A percentile compares a stretch with the other conserved stretches of the same genome.
These are phyloP conservation scores for Pseudophaeomoniella oleicola DNA, from an alignment of 2,329 filamentous ascomycete genomes.

Conservation along the genomic window DNA sequence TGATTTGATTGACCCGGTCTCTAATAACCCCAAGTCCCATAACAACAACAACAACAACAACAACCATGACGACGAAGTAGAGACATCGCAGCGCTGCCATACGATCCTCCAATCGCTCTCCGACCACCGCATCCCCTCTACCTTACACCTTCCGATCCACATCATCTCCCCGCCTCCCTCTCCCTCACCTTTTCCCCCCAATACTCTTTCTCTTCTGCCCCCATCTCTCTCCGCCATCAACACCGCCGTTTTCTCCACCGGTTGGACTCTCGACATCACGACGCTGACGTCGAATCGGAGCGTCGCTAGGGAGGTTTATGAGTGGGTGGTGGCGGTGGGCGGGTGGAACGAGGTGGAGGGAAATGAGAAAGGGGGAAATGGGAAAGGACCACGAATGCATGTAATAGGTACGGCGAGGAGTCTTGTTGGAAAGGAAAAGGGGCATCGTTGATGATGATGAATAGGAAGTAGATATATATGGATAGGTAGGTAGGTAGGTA, in stretches of 20 bases:
- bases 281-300: slow-evolving; percentile 59
- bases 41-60: slow-evolving; percentile 6
- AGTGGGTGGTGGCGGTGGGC: slow-evolving; percentile 5
- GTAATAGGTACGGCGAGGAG: neutral
- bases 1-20: slow-evolving; percentile 27
- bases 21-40: slow-evolving; percentile 19
- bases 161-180: slow-evolving; percentile 1
- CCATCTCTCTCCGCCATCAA: slow-evolving; percentile 43
- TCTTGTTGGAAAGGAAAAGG: neutral
- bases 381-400: neutral
- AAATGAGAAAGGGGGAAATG: neutral
- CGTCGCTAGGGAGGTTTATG: slow-evolving; percentile 51
- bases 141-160: slow-evolving; percentile 1
- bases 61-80: slow-evolving; percentile 31
- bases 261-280: slow-evolving; percentile 49
- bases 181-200: neutral
- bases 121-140: neutral
- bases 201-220: neutral
- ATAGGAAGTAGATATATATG: too few relatives aligned
- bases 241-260: slow-evolving; percentile 54
- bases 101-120: neutral
- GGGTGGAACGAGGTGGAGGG: neutral
- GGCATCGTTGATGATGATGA: neutral
- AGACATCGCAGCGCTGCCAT: slow-evolving; percentile 28
- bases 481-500: too few relatives aligned